Base-by-base conservation (phyloP, 202 grass and related monocot genomes). In the Panicum hallii region DNA sequence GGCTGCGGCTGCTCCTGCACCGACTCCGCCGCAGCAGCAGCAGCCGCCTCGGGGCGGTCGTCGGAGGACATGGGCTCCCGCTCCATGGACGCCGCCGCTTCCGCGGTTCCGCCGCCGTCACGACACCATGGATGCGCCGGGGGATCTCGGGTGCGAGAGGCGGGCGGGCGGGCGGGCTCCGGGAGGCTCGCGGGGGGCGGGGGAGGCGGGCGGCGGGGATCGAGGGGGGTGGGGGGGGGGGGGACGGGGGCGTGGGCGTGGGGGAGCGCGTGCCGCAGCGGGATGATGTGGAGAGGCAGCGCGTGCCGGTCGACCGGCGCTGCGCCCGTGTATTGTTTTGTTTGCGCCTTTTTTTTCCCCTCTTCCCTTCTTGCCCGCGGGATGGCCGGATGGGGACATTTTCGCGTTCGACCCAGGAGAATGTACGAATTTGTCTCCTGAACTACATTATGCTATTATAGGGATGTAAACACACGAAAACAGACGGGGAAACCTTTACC, bases 21-120 rank as follows among this genome's bases (percentile, higher is more conserved):
- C 12, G 60, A 14, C 60, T 32, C 26, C 16, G 44, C 40, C 77
- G 65, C 26, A 40, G 73, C 71, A 44, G 74, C 81, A 76, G 74
- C 65, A 40, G 70, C 81, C 80, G 54, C 70, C 70, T 82, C 84
- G 74, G 82, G 72, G 82, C 75, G 85, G 73, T 92, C 91, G 73
- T 94, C 83, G 30, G 86, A 67, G 66, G 82, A 84, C 85, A 77
- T 85, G 55, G 88, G 72, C 78, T 97, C 91, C 95, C 78, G 77
- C 74, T 97, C 91, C 95, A 97, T 97, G 66, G 66, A 32, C 80
- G 75, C 69, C 26, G 70, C 62, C 50, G 26, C 26, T 26, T 26
- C 26, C 26, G 26, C 26, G 26, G 26, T 26, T 63, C 83, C 63
- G 73, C 70, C 54, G 61, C 53, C 77, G 87, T 85, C 82, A 89